Evolutionary conservation across 2,329 filamentous ascomycete species (phyloP), one percentile per base, ranked within the genome.

Genomic region (Kalmusia sp.): DNA sequence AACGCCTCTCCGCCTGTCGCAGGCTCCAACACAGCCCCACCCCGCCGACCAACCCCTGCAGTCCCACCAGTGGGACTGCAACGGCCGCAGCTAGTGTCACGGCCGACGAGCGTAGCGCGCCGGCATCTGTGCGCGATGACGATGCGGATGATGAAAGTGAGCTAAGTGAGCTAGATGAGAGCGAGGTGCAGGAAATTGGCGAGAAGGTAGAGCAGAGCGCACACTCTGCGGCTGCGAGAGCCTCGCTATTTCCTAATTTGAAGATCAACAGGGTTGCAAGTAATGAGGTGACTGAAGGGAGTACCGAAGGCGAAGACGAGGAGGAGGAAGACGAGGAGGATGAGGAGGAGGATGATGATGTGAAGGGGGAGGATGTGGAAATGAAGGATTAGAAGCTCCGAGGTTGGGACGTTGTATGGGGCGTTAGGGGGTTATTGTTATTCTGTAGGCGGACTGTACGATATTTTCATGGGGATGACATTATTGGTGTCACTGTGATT

Each of bases 131-230:
- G 0, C 77, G 83, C 37, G 81, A n/a, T n/a, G n/a, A 82, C 52
- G 77, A 75, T 58, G 81, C 80, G 0, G 82, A 84, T 58, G 81
- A 83, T 52, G 82, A 83, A 57, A 82, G 79, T 56, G 82, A 84
- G 67, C 68, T 84, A 2, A 82, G 79, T 51, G 81, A 83, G 62
- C 70, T 82, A 11, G 79, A 80, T 47, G 78, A 80, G 31, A 68
- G 63, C 2, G 72, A 74, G 33, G 72, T 73, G 1, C 65, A 72
- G 35, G 70, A 74, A 41, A 70, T 72, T 19, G 60, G 61, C 11
- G 63, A 73, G 30, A 54, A 65, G 22, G 59, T 62, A 2, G 57
- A 59, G 45, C 30, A n/a, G 27, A 34, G 19, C 3, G 17, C 19
- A 14, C 12, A 14, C 21, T 19, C 37, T 24, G 19, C 34, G 34